phyloP scores from a whole-genome alignment of 2,329 filamentous ascomycete genomes.

The Penicillium sclerotiorum region DNA sequence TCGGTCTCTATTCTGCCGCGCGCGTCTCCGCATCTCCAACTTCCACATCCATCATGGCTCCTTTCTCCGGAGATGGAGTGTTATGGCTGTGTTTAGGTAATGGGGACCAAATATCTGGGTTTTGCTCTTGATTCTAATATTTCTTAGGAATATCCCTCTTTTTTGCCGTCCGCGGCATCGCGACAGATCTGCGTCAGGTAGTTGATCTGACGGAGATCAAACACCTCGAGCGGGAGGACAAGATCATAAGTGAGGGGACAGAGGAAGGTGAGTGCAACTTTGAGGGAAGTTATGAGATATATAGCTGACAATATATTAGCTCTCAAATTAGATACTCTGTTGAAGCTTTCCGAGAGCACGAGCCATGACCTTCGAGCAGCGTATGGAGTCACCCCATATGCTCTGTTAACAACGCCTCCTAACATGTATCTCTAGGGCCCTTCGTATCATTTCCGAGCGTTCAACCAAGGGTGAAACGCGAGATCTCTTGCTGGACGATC shows the following conservation, averaged over 20 bases:
- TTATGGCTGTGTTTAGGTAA: conserved; percentile 45
- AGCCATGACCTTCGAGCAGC: conserved; percentile 74
- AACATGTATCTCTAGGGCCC: conserved; percentile 35
- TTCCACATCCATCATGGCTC: conserved; percentile 32
- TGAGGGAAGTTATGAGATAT: not conserved
- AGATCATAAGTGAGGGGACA: conserved; percentile 74
- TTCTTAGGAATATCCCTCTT: conserved; percentile 46
- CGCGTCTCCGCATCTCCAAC: conserved; percentile 24
- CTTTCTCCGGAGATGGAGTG: conserved; percentile 39
- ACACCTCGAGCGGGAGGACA: conserved; percentile 64
- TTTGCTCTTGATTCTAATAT: not conserved
- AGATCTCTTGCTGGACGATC: conserved; percentile 44
- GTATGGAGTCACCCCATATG: conserved; percentile 45
- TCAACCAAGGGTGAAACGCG: conserved; percentile 44
- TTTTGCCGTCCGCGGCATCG: conserved; percentile 57
- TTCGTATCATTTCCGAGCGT: conserved; percentile 51
- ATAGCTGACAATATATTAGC: conserved; percentile 41
- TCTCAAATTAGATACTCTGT: conserved; percentile 66
- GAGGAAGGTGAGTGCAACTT: conserved; percentile 59
- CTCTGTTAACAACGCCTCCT: conserved; percentile 58
- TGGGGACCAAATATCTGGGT: not conserved
- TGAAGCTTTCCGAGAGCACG: conserved; percentile 69
- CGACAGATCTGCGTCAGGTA: conserved; percentile 52
- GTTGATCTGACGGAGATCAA: conserved; percentile 61
- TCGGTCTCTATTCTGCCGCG: conserved; percentile 33